Base-by-base conservation (phyloP, 306 rosid genomes). In the Lathyrus tuberosus region DNA sequence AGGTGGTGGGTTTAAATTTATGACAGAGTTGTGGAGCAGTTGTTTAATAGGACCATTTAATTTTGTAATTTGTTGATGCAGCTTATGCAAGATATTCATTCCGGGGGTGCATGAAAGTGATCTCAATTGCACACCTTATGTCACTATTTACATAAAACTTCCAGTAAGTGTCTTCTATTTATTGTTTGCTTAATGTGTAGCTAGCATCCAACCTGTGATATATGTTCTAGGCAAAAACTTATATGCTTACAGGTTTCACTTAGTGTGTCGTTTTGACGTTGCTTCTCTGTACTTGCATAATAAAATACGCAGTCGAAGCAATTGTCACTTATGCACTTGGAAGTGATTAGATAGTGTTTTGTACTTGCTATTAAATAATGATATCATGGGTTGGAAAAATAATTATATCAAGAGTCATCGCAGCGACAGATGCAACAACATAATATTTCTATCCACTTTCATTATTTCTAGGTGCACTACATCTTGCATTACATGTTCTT, bases 1-100 rank as follows among this genome's bases (percentile, higher is more conserved):
- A 22, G 15, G 41, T 31, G 40, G 10, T 30, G 28, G 17, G 35
- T 41, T 76, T 69, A 28, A 62, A 17, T 69, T 31, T 49, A 51
- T 61, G 42, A 76, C 14, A 3, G 14, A 33, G 42, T 62, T 62
- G 56, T 52, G 60, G 42, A 76, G 28, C 11, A 10, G 59, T 69
- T 67, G 10, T 22, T 70, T 53, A 69, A 63, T 53, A 63, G 53
- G 46, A 68, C 67, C 41, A 15, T 54, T 77, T 78, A 47, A 82
- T 67, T 37, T 41, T 81, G 51, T 76, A 76, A 57, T 83, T 76
- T 35, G 13, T 67, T 82, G 47, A 31, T 81, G 81, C 88, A 94
- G 96, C 95, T 91, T 59, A 87, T 88, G 78, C 92, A 86, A 64
- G 86, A 84, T 79, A 83, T 94, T 77, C 92, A 67, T 67, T 76